Base-by-base conservation (phyloP, 805 yeast species). In the Candida montana region DNA sequence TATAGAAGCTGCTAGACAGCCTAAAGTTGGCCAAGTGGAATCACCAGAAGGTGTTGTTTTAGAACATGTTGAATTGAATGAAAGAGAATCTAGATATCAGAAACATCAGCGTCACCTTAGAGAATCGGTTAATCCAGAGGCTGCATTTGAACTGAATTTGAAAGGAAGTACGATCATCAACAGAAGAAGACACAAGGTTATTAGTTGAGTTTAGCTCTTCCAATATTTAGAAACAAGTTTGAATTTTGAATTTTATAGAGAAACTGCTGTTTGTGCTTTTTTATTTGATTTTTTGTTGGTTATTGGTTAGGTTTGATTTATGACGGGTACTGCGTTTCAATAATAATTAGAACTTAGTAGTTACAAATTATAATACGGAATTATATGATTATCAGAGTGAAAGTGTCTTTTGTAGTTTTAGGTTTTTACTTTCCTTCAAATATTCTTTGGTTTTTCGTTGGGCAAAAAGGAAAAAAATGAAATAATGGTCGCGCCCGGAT, bases 141-240 rank as follows among this genome's bases (percentile, higher is more conserved):
- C 57, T 11, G 53, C 59, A 44, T 68, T 68, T 41, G 67, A 67
- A 38, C 43, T 68, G 33, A 59, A 51, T 19, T 40, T 68, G 35
- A 58, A 64, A 37, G 53, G 68, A 5, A 64, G 71, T 1, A 64
- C 72, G 0, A 68, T 68, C 32, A 58, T 66, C 7, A 65, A 63
- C 48, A 64, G 73, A 55, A 61, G 73, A 48, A 63, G 61, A 37
- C 54, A 60, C 30, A 55, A 58, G 23, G 47, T 46, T 9, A 29
- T 40, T 9, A 40, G 52, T 18, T 49, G 37, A 33, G 7, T 13
- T 12, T 7, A n/a, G n/a, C n/a, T n/a, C n/a, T n/a, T n/a, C n/a
- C n/a, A n/a, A n/a, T n/a, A n/a, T n/a, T n/a, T n/a, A n/a, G n/a
- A n/a, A n/a, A n/a, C n/a, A n/a, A n/a, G n/a, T n/a, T 21, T 21